A percentile compares a stretch with the other conserved stretches of the same genome.
phyloP scores from a whole-genome alignment of 768 basidiomycete genomes.

The Phylloporus arenicola region DNA sequence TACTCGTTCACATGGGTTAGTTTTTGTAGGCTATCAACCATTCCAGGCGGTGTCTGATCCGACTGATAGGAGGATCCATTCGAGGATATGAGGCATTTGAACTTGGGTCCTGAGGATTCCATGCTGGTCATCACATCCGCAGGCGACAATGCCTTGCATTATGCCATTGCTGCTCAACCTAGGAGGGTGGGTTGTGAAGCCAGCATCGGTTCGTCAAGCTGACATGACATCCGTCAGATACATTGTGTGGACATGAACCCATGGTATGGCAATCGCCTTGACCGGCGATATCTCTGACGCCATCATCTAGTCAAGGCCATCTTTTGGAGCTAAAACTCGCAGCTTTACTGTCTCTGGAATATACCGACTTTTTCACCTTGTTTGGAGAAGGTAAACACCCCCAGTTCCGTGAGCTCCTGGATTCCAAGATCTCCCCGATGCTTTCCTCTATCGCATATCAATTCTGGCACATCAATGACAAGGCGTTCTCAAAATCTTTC shows the following conservation, averaged over 20 bases:
- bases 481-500: constrained; percentile 48
- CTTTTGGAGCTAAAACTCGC: constrained; percentile 77
- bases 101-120: constrained; percentile 55
- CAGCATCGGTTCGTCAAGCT: background rate
- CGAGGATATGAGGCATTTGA: constrained; percentile 62
- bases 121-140: constrained; percentile 73
- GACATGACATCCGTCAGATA: constrained; percentile 32
- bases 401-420: constrained; percentile 55
- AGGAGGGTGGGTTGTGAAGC: constrained; percentile 36
- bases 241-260: constrained; percentile 76
- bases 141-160: constrained; percentile 77
- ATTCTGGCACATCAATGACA: constrained; percentile 65
- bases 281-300: background rate
- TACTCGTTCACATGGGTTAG: constrained; percentile 59
- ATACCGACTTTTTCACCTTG: constrained; percentile 58
- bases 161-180: constrained; percentile 61
- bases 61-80: constrained; percentile 59
- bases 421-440: constrained; percentile 55
- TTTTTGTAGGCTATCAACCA: background rate
- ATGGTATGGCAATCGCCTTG: constrained; percentile 29
- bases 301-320: constrained; percentile 54
- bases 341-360: constrained; percentile 48
- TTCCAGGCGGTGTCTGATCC: background rate
- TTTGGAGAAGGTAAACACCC: constrained; percentile 63
- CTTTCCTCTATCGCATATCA: constrained; percentile 71